Conservation (phyloP, 345 rosid genomes). For the Camelina sativa region DNA sequence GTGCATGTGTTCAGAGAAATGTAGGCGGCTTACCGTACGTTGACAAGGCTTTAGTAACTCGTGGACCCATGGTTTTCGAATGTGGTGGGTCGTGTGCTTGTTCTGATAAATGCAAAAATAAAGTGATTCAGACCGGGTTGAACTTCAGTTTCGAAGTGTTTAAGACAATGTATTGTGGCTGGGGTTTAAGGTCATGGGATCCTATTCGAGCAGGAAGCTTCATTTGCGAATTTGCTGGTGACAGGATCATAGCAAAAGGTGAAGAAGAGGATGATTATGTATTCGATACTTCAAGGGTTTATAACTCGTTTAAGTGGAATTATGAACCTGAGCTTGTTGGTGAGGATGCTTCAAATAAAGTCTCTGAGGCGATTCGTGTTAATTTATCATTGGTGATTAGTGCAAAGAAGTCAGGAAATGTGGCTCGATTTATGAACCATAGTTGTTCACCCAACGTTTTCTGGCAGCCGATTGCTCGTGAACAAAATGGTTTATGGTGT, state of each 20-base stretch:
- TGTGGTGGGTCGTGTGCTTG: slow-evolving; percentile 57
- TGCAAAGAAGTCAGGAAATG: slow-evolving; percentile 71
- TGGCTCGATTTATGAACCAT: slow-evolving; percentile 85
- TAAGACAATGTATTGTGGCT: slow-evolving; percentile 44
- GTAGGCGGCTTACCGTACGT: slow-evolving; percentile 40
- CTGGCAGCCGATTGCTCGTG: slow-evolving; percentile 65
- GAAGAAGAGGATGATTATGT: slow-evolving; percentile 41
- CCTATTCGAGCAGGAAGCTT: slow-evolving; percentile 52
- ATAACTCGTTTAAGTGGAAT: slow-evolving; percentile 33
- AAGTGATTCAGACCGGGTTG: slow-evolving; percentile 50
- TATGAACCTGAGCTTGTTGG: not conserved
- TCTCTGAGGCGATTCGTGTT: slow-evolving; percentile 21
- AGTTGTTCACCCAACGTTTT: slow-evolving; percentile 73
- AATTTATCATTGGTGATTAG: slow-evolving; percentile 57
- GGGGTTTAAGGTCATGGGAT: slow-evolving; percentile 56
- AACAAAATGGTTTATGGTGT: slow-evolving; percentile 30
- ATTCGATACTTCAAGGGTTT: slow-evolving; percentile 54
- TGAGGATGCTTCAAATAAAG: slow-evolving; percentile 36
- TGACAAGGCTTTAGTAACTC: slow-evolving; percentile 28
- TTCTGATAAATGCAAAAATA: slow-evolving; percentile 43
- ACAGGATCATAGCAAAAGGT: not conserved
- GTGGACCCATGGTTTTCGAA: slow-evolving; percentile 40
- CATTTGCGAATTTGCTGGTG: slow-evolving; percentile 58
- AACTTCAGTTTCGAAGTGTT: slow-evolving; percentile 52
- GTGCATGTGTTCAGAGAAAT: slow-evolving; percentile 47